Base-by-base conservation (phyloP, 2,329 filamentous ascomycete species). In the Proliferodiscus dingleyae region DNA sequence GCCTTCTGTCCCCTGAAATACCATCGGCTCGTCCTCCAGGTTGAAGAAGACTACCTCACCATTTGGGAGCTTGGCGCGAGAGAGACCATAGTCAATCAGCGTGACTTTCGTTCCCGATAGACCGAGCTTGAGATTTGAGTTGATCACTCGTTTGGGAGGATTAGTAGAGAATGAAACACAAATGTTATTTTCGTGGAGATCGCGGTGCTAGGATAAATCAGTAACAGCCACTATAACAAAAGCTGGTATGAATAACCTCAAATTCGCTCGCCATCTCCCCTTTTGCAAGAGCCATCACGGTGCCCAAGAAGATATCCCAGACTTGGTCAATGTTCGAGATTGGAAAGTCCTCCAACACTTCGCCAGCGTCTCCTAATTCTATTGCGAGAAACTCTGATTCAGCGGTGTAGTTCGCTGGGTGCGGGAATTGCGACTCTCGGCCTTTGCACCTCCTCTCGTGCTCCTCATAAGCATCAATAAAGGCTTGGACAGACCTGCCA, bases 101-200 rank as follows among this genome's bases (percentile, higher is more conserved):
- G 80, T 83, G 37, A 83, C 75, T 45, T 82, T 77, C 4, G 83
- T 66, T 1, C 78, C 79, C 0, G 80, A 83, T 53, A 79, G 61
- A 30, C 43, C 41, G 9, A 37, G 23, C 13, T 41, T 49, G 0
- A 40, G n/a, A 7, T 37, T 40, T 3, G n/a, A 2, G 11, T 10
- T 32, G 8, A 4, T 2, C 4, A 9, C 13, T 13, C 6, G n/a
- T 19, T 28, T n/a, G 2, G 16, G 13, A 32, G 30, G 41, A n/a
- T 2, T 21, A 9, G 32, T 5, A 16, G 32, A 34, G 32, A 34
- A 5, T 30, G 26, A 36, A 8, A 83, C 70, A 51, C 80, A 83
- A 13, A 84, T 63, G 52, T 84, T 83, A 4, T 80, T 80, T 52
- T 84, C 80, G 54, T 84, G 80, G 3, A 84, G 67, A 55, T 84